Percentiles rank a stretch among this genome's conserved stretches.
Evolutionary conservation across 345 rosid species (phyloP).

Genomic region (Eucalyptus erythrocorys): DNA sequence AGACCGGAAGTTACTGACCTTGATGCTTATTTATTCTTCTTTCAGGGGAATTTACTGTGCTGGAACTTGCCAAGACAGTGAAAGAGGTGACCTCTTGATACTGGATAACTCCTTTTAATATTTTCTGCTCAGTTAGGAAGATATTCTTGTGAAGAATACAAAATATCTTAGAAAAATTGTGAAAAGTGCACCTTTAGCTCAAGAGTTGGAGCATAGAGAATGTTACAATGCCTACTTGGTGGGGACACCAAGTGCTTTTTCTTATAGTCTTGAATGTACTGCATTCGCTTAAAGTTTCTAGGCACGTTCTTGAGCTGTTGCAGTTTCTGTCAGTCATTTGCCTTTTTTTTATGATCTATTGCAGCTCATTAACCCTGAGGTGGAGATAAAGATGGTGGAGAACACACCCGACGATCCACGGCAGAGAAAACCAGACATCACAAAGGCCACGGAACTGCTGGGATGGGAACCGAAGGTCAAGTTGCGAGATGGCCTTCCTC

Average conservation of each 20-base stretch:
- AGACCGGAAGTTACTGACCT: background rate
- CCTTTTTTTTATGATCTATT: background rate
- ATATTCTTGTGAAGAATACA: background rate
- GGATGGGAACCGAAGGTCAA: slow-evolving; percentile 93
- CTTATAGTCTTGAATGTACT: background rate
- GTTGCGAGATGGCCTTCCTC: slow-evolving; percentile 79
- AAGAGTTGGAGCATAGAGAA: background rate
- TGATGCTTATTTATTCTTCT: background rate
- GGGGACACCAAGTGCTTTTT: background rate
- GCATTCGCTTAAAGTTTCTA: background rate
- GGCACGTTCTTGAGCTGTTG: background rate
- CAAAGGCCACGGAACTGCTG: slow-evolving; percentile 71
- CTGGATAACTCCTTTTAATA: background rate
- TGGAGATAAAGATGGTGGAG: slow-evolving; percentile 80
- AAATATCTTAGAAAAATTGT: background rate
- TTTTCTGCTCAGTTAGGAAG: background rate
- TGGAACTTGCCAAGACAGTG: slow-evolving; percentile 82
- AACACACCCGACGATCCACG: slow-evolving; percentile 91
- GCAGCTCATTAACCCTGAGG: slow-evolving; percentile 66
- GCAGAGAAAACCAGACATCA: slow-evolving; percentile 87
- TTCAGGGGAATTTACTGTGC: slow-evolving; percentile 86
- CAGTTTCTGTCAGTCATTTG: background rate
- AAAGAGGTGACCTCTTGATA: slow-evolving; percentile 46
- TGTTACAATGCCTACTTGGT: background rate
- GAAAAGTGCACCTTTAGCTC: background rate